Base-by-base conservation (phyloP, 768 basidiomycete genomes). In the Guyanaporus albipodus region DNA sequence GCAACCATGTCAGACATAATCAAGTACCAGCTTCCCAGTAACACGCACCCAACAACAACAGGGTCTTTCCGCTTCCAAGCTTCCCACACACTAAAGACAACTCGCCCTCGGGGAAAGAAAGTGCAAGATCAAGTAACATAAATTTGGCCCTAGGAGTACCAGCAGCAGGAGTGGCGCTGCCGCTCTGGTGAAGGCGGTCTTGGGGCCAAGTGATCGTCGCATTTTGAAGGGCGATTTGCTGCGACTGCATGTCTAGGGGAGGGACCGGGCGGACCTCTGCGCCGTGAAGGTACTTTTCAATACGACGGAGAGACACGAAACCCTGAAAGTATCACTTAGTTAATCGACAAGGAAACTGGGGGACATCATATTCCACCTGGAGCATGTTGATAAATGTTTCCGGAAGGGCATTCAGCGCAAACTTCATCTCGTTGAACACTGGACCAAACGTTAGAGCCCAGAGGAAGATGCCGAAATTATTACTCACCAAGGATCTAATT, bases 201-300 rank as follows among this genome's bases (percentile, higher is more conserved):
- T 85, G 82, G 0, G 93, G 88, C 93, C 93, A 97, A 2, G 91
- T 90, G 38, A 91, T 74, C 1, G 90, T 95, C 31, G 90, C 91
- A 9, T 86, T 87, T 60, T 86, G 86, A 55, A 94, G 78, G 1
- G 83, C 75, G 43, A 94, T 82, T 4, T 70, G 76, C 41, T 75
- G 71, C n/a, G 75, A 73, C 53, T 84, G 78, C 23, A 75, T 63
- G 18, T 72, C 64, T 8, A 87, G 64, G 3, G 82, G 81, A 4
- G 73, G 75, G 10, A 88, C 81, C 1, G 73, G 64, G 1, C 74
- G 62, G 14, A 96, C 82, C 66, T 97, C 93, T 2, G 78, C 76
- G 8, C 78, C 75, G 38, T 79, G 70, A 21, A 96, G 77, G 64
- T 94, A 96, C 57, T 89, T 92, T 62, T 94, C 91, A 49, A 96